phyloP scores from a whole-genome alignment of 495 filamentous ascomycete species.

The Xanthoparmelia taractica region DNA sequence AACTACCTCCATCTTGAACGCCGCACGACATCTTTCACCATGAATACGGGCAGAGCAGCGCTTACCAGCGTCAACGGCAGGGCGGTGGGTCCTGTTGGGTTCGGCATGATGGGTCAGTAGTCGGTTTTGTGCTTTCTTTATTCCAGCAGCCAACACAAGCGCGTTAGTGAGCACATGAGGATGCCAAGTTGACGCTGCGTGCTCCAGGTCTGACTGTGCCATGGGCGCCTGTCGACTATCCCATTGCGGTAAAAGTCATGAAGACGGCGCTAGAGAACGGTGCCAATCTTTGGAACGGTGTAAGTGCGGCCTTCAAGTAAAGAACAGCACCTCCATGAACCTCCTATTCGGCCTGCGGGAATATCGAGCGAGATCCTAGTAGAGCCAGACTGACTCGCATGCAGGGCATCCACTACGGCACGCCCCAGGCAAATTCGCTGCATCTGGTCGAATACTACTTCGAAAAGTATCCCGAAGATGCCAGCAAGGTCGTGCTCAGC shows the following conservation, averaged over 20 bases:
- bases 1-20: too few relatives aligned
- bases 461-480: conserved; percentile 49
- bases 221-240: neutral
- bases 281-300: conserved; percentile 71
- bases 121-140: neutral
- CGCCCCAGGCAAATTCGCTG: conserved; percentile 46
- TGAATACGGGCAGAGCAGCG: neutral
- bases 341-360: neutral
- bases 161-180: neutral
- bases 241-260: conserved; percentile 37
- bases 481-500: conserved; percentile 48
- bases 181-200: neutral
- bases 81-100: neutral
- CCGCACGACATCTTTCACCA: neutral
- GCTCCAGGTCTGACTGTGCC: neutral
- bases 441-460: conserved; percentile 53
- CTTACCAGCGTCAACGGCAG: neutral
- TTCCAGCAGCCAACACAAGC: neutral
- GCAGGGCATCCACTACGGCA: neutral
- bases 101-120: neutral
- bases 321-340: neutral
- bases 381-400: neutral
- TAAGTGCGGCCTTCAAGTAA: neutral
- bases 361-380: neutral
- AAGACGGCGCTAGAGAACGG: conserved; percentile 56